Percentiles rank a stretch among this genome's conserved stretches.
Evolutionary conservation across 1,139 yeast species (phyloP).

Genomic region (Protomyces pachydermus): DNA sequence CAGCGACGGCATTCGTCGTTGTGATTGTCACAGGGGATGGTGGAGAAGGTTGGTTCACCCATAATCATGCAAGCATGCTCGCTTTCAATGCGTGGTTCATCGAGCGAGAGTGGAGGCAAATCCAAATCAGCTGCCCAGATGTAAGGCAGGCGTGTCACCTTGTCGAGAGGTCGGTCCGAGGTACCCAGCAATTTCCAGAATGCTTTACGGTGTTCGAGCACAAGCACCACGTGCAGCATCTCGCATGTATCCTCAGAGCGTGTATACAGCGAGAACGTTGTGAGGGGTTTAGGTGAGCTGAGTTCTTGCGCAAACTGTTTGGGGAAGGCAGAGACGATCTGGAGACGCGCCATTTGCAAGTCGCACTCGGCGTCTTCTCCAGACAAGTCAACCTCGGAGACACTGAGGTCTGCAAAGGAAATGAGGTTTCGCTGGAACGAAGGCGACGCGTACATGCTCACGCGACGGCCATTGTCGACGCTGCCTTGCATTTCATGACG

Average conservation of each 20-base stretch:
- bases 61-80: constrained; percentile 18
- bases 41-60: constrained; percentile 13
- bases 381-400: constrained; percentile 24
- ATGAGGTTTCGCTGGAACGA: constrained; percentile 12
- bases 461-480: constrained; percentile 2
- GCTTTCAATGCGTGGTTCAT: constrained; percentile 10
- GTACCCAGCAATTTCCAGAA: constrained; percentile 19
- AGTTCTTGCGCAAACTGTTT: constrained; percentile 14
- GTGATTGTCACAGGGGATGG: constrained; percentile 21
- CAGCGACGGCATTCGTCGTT: constrained; percentile 21
- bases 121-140: constrained; percentile 25
- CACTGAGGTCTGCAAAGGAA: constrained; percentile 11
- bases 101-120: constrained; percentile 19
- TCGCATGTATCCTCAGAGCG: constrained; percentile 15
- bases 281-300: constrained; percentile 8
- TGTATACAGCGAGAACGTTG: constrained; percentile 14
- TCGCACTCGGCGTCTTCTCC: constrained; percentile 17
- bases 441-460: constrained; percentile 14
- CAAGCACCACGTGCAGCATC: constrained; percentile 24
- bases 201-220: constrained; percentile 16
- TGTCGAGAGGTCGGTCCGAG: constrained; percentile 8
- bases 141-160: constrained; percentile 14
- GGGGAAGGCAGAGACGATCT: constrained; percentile 20
- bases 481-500: not conserved
- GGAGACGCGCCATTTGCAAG: constrained; percentile 11